Evolutionary conservation across 306 rosid genomes (phyloP).

Genomic region (Astragalus glycyphyllos): DNA sequence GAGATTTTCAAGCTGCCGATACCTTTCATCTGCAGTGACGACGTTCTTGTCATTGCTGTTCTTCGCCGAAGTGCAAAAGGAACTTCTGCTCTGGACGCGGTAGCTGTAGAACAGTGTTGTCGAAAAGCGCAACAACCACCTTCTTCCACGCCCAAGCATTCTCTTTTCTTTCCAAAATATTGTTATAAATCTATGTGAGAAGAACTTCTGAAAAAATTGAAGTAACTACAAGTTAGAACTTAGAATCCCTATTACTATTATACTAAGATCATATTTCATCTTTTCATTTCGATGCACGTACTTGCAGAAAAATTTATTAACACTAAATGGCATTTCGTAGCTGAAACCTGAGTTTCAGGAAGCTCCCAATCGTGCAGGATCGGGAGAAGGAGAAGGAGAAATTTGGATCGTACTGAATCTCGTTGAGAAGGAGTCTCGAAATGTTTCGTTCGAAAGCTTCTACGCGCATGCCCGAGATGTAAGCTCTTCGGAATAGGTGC

Average conservation of each 20-base stretch:
- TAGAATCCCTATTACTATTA: no score
- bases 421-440: conserved; percentile 72
- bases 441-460: conserved; percentile 75
- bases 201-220: no score
- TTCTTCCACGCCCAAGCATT: conserved; percentile 61
- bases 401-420: conserved; percentile 73
- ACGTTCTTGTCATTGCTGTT: background rate
- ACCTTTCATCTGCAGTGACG: conserved; percentile 46
- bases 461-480: conserved; percentile 73
- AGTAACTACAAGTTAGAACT: no score
- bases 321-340: no score
- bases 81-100: conserved; percentile 7
- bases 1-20: conserved; percentile 68
- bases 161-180: background rate
- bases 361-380: conserved; percentile 53
- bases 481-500: conserved; percentile 40
- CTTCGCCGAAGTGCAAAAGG: conserved; percentile 24
- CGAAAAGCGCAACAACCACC: conserved; percentile 45
- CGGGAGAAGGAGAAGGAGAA: conserved; percentile 55
- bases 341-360: no score
- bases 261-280: no score
- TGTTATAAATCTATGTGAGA: no score
- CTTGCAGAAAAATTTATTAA: no score
- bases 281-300: no score
- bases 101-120: conserved; percentile 46